Conservation (phyloP, 192 early-diverging fungal species). For the Linnemannia zychae region DNA sequence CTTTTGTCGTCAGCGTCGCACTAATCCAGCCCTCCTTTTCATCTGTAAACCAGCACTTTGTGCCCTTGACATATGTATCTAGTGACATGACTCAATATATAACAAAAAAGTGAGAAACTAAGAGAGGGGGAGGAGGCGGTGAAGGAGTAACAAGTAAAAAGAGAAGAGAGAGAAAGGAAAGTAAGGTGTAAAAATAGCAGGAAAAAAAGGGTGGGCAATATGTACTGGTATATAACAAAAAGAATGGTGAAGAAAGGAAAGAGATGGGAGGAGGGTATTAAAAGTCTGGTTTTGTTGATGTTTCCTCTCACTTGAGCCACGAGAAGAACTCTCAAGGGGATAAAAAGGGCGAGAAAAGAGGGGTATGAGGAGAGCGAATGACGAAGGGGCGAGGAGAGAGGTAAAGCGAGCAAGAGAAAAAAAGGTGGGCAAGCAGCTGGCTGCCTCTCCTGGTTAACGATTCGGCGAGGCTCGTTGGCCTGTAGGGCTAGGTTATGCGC, state of each 20-base stretch:
- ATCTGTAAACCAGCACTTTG: conserved; percentile 91
- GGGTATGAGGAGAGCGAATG: background rate
- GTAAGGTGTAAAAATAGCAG: background rate
- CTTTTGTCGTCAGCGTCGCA: conserved; percentile 70
- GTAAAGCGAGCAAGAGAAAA: background rate
- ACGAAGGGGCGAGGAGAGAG: background rate
- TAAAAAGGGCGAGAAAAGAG: background rate
- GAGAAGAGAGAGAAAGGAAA: background rate
- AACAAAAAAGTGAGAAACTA: background rate
- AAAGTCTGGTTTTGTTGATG: background rate
- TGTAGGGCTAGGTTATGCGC: background rate
- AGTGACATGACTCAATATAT: conserved; percentile 53
- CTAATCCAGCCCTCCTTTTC: conserved; percentile 88
- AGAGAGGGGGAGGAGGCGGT: background rate
- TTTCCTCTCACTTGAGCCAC: background rate
- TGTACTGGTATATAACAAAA: conserved; percentile 8
- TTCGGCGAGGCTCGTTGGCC: background rate
- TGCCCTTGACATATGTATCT: conserved; percentile 79
- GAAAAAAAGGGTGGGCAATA: background rate
- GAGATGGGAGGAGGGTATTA: background rate
- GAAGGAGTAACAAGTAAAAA: background rate
- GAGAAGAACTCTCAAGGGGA: conserved; percentile 7
- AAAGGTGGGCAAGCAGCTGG: background rate
- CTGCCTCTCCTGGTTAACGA: background rate
- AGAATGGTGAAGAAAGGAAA: background rate